phyloP scores from a whole-genome alignment of 2,329 filamentous ascomycete species.

The Alternaria sp. region DNA sequence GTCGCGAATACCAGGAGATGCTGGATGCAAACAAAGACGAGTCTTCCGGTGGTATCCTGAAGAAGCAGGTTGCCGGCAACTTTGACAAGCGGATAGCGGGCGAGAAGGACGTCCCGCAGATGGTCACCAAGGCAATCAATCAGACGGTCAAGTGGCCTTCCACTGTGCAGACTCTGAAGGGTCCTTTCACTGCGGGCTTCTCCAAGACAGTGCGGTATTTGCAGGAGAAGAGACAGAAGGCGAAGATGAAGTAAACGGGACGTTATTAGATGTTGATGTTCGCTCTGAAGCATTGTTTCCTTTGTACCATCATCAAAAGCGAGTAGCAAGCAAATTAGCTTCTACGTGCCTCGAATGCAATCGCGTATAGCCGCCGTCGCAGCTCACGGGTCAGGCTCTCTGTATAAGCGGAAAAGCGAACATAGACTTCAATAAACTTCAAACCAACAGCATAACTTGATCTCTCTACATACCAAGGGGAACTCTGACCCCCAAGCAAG shows the following conservation, averaged over 20 bases:
- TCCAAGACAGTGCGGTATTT: constrained; percentile 75
- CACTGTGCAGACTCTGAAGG: constrained; percentile 85
- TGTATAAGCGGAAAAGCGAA: constrained; percentile 11
- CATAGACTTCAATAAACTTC: not conserved
- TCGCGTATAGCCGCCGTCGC: constrained; percentile 19
- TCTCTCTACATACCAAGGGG: not conserved
- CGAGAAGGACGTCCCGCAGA: constrained; percentile 70
- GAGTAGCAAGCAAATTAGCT: constrained; percentile 12
- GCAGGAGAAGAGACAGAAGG: constrained; percentile 71
- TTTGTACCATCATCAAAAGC: constrained; percentile 27
- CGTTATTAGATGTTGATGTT: not conserved
- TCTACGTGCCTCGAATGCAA: constrained; percentile 11
- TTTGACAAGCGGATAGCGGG: constrained; percentile 89
- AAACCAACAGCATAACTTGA: not conserved
- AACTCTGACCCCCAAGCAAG: not conserved
- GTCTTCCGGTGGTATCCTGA: constrained; percentile 66
- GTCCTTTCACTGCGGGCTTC: constrained; percentile 78
- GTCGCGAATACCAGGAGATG: constrained; percentile 82
- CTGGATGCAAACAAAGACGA: constrained; percentile 78
- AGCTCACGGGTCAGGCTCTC: constrained; percentile 33
- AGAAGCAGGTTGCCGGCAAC: constrained; percentile 75
- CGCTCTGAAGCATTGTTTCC: constrained; percentile 3
- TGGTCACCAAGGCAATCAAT: constrained; percentile 78
- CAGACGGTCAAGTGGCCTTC: constrained; percentile 93
- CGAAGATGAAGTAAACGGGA: constrained; percentile 34